phyloP scores from a whole-genome alignment of 257 asterid species.

The Plantago ovata region DNA sequence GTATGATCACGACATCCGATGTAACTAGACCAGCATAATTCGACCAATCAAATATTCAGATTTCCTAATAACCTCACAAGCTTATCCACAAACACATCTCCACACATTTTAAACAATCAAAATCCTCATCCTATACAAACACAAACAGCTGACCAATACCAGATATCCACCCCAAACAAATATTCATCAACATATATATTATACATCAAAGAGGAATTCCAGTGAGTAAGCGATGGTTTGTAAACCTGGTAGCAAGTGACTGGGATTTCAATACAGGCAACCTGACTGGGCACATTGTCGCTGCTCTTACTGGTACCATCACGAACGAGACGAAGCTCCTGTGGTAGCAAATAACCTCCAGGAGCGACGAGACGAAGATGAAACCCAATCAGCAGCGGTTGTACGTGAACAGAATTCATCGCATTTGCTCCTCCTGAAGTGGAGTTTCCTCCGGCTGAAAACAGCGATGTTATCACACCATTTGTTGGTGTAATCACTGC shows the following conservation, averaged over 20 bases:
- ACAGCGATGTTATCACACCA: conserved; percentile 20
- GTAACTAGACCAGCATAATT: background rate
- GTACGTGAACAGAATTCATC: conserved; percentile 13
- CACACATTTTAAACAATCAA: background rate
- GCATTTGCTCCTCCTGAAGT: conserved; percentile 25
- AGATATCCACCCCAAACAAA: background rate
- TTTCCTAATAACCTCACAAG: background rate
- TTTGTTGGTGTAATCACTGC: conserved; percentile 17
- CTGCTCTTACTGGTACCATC: conserved; percentile 18
- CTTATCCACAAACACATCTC: background rate
- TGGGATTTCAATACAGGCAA: conserved; percentile 62
- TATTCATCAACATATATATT: background rate
- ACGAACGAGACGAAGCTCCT: conserved; percentile 41
- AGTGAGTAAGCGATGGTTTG: background rate
- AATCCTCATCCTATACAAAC: background rate
- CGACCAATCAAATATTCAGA: conserved; percentile 2
- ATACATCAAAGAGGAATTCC: background rate
- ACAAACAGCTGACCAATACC: too few relatives aligned
- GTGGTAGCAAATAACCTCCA: conserved; percentile 44
- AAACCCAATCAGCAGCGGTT: conserved; percentile 34
- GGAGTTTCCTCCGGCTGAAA: conserved; percentile 22
- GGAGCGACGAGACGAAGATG: conserved; percentile 27
- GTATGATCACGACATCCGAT: too few relatives aligned
- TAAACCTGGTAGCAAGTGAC: conserved; percentile 90
- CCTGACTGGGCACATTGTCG: conserved; percentile 29